Conservation (phyloP, 2,329 filamentous ascomycete species). For the Alternaria arbusti region DNA sequence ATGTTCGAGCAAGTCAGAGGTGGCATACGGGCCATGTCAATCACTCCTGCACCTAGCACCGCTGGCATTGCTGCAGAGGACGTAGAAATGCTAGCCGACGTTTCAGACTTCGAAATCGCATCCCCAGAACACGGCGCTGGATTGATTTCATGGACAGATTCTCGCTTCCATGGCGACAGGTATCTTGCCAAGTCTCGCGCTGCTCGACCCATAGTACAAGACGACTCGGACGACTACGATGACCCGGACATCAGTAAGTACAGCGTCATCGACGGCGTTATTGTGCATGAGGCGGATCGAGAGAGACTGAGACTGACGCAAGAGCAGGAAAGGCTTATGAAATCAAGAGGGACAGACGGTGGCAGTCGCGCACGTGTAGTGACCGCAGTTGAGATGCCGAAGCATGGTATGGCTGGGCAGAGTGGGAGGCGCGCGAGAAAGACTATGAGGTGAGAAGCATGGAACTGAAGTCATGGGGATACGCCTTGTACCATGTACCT, state of each 20-base stretch:
- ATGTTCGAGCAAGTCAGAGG: background rate
- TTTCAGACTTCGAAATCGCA: background rate
- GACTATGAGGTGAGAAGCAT: background rate
- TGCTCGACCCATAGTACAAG: background rate
- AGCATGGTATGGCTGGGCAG: background rate
- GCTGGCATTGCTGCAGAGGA: background rate
- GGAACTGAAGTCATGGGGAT: accelerated
- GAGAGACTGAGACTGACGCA: background rate
- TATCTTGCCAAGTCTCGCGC: background rate
- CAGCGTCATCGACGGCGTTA: conserved; percentile 3
- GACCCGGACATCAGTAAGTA: conserved; percentile 20
- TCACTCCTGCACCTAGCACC: background rate
- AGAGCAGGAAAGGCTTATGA: conserved; percentile 1
- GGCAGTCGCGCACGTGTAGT: background rate
- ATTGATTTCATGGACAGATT: conserved; percentile 2
- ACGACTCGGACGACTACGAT: background rate
- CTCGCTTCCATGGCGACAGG: conserved; percentile 7
- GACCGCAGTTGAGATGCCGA: background rate
- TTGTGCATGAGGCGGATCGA: conserved; percentile 1
- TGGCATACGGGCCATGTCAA: background rate
- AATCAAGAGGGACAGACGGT: background rate
- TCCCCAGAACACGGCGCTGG: background rate
- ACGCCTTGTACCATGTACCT: background rate
- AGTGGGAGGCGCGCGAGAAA: background rate
- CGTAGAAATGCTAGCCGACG: background rate